Percentiles rank a stretch among this genome's conserved stretches.
These are phyloP conservation scores for Chrysoporthe cubensis DNA, from an alignment of 2,329 filamentous ascomycete species.

Conservation along the genomic window DNA sequence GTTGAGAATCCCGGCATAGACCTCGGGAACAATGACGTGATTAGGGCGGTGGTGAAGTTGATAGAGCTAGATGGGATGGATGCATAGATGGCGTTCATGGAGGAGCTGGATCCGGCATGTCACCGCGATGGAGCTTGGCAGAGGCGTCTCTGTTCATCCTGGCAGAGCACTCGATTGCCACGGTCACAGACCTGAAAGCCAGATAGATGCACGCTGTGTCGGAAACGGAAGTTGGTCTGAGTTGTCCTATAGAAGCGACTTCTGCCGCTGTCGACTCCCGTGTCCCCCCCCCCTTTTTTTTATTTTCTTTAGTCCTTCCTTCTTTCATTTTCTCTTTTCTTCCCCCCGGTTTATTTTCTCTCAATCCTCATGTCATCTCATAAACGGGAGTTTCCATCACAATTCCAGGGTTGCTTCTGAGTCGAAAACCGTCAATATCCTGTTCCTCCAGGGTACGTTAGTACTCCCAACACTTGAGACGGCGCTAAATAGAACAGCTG, in stretches of 20 bases:
- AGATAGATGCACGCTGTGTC: not conserved
- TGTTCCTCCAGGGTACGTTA: not conserved
- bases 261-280: not conserved
- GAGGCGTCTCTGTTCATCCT: too few species aligned
- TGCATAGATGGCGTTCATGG: constrained; percentile 43
- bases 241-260: not conserved
- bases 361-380: too few species aligned
- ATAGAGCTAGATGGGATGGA: constrained; percentile 91
- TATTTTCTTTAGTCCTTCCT: too few species aligned
- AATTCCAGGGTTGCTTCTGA: not conserved
- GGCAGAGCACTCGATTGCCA: not conserved
- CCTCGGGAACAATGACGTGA: constrained; percentile 65
- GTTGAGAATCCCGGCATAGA: constrained; percentile 74
- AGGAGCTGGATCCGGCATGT: not conserved
- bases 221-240: not conserved
- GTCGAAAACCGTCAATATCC: too few species aligned
- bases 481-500: constrained; percentile 13
- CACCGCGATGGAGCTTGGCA: not conserved
- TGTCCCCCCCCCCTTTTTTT: too few species aligned
- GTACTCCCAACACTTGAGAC: not conserved
- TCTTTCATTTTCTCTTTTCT: too few species aligned
- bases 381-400: not conserved
- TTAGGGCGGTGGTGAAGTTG: constrained; percentile 76
- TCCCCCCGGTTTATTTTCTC: too few species aligned
- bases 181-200: not conserved